Conservation (phyloP, 2,329 filamentous ascomycete species). For the Triangularia setosa region DNA sequence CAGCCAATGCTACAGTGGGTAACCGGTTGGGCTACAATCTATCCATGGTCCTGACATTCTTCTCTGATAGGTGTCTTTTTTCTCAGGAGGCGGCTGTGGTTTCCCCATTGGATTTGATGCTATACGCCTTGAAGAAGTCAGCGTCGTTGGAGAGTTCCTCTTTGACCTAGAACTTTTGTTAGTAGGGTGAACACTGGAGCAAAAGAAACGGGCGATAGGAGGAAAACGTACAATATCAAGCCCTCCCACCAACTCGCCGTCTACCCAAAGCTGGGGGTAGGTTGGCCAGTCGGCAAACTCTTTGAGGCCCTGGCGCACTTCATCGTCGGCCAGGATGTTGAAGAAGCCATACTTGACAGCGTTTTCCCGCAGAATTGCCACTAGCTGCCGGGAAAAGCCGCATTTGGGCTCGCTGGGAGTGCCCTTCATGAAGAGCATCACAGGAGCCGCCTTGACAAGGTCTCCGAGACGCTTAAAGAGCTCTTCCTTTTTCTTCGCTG, state of each 20-base stretch:
- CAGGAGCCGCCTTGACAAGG: conserved; percentile 88
- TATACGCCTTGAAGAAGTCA: conserved; percentile 76
- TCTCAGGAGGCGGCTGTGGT: conserved; percentile 32
- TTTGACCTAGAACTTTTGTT: conserved; percentile 62
- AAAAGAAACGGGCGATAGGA: neutral
- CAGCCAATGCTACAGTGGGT: neutral
- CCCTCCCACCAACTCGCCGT: conserved; percentile 86
- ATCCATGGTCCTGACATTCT: neutral
- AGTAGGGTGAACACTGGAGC: conserved; percentile 11
- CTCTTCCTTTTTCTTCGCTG: conserved; percentile 71
- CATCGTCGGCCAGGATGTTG: conserved; percentile 96
- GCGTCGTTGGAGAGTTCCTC: conserved; percentile 84
- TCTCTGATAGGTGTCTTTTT: neutral
- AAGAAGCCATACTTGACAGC: conserved; percentile 97
- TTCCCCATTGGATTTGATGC: conserved; percentile 45
- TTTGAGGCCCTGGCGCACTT: conserved; percentile 93
- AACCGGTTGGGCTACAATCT: neutral
- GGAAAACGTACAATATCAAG: conserved; percentile 79
- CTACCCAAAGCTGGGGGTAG: conserved; percentile 90
- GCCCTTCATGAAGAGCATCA: conserved; percentile 99
- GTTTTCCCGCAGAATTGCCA: conserved; percentile 80
- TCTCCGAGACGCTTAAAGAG: conserved; percentile 75
- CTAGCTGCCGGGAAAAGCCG: conserved; percentile 89
- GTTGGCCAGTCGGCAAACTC: conserved; percentile 99
- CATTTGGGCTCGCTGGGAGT: conserved; percentile 95